Base-by-base conservation (phyloP, 257 asterid genomes). In the Primulina tabacum region DNA sequence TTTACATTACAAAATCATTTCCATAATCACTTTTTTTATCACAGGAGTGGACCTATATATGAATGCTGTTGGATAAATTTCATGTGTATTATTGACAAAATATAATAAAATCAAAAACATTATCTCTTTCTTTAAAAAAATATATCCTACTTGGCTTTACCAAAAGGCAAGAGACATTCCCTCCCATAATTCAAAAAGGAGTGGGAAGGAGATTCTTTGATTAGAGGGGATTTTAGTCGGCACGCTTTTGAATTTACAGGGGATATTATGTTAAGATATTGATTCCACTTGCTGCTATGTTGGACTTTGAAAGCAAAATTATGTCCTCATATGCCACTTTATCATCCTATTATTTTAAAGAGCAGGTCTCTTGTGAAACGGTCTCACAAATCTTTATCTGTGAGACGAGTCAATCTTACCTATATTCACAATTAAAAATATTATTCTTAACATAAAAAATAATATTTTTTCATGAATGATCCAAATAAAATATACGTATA, bases 141-240 rank as follows among this genome's bases (percentile, higher is more conserved):
- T 8, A 2, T 60, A 59, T 72, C 62, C 20, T 67, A 47, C 4
- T 30, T 78, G 71, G 85, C 85, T 78, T 83, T 81, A 62, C 67
- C 71, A 66, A 78, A 81, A 81, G 81, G 74, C 65, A 62, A 69
- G 52, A 68, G 77, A 83, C 80, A 81, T 83, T 83, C 84, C 82
- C 80, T 76, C 86, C 80, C 83, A 79, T 79, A 77, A 81, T 81
- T 81, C 78, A 38, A 73, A 70, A 71, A 62, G 82, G 71, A 28
- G 30, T 28, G 30, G 30, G 30, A 28, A 28, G 30, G 30, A 79
- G 86, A 77, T 81, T 75, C 69, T 77, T 75, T 79, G 40, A 17
- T 35, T 40, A 67, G 24, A 21, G 73, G 53, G 50, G 56, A 16
- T 52, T 56, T 69, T 68, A 78, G 79, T 68, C 69, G 82, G 71